Percentiles rank a stretch among this genome's conserved stretches.
Conservation (phyloP, 1,284 basidiomycete genomes). For the Austroboletus novae-zelandiae region DNA sequence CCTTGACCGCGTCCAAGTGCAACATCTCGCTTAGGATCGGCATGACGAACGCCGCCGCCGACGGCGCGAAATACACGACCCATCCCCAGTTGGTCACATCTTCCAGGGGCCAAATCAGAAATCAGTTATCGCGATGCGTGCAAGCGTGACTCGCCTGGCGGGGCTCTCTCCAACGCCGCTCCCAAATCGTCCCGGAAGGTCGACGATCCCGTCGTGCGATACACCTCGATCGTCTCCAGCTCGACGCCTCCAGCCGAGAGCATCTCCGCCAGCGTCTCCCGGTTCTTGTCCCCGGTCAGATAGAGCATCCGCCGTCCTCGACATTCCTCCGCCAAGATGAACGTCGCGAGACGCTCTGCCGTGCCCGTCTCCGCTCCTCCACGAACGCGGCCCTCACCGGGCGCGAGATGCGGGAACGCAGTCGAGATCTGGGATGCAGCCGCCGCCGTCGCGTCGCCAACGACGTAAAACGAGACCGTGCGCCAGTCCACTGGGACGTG, state of each 20-base stretch:
- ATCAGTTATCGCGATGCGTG: neutral
- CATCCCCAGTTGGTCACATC: slow-evolving; percentile 45
- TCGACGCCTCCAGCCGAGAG: no score
- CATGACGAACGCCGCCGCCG: slow-evolving; percentile 55
- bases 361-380: no score
- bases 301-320: no score
- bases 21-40: slow-evolving; percentile 53
- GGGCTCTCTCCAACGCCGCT: slow-evolving; percentile 31
- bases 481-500: slow-evolving; percentile 43
- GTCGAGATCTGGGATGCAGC: no score
- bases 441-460: no score
- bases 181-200: slow-evolving; percentile 49
- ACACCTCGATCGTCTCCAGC: slow-evolving; percentile 58
- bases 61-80: slow-evolving; percentile 77
- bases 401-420: no score
- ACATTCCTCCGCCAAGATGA: no score
- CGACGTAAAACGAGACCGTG: slow-evolving; percentile 58
- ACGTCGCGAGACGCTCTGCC: no score
- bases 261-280: no score
- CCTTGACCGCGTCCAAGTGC: slow-evolving; percentile 26
- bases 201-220: slow-evolving; percentile 57
- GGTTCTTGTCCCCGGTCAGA: no score
- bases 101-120: neutral
- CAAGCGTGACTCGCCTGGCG: slow-evolving; percentile 24
- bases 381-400: no score